Percentiles rank a stretch among this genome's conserved stretches.
phyloP scores from a whole-genome alignment of 1,284 basidiomycete species.

The Tylopilus microsporus region DNA sequence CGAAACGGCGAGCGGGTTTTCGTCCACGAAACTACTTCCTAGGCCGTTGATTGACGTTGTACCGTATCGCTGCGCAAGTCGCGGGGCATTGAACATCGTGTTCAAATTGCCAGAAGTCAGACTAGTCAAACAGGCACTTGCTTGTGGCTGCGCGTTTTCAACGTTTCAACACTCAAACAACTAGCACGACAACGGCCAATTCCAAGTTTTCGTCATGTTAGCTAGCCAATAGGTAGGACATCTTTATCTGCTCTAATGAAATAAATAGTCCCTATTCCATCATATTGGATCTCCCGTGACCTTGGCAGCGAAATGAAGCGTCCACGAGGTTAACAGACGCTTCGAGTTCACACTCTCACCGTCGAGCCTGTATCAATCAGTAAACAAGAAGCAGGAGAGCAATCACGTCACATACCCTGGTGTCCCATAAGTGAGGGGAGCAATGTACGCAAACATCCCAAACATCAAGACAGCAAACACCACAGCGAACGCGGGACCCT shows the following conservation, averaged over 20 bases:
- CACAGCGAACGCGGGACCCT: conserved; percentile 61
- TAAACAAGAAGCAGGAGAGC: conserved; percentile 8
- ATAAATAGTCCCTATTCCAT: conserved; percentile 10
- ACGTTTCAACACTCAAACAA: neutral
- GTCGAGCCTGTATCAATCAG: conserved; percentile 49
- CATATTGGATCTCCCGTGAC: conserved; percentile 39
- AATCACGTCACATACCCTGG: conserved; percentile 63
- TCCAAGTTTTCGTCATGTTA: conserved; percentile 7
- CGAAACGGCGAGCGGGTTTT: conserved; percentile 70
- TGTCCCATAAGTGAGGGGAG: conserved; percentile 88
- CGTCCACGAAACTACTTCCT: conserved; percentile 68
- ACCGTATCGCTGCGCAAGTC: conserved; percentile 62
- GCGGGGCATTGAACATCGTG: conserved; percentile 74
- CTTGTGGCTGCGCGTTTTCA: conserved; percentile 3
- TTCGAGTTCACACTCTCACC: conserved; percentile 70
- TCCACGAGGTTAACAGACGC: conserved; percentile 73
- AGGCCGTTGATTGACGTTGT: conserved; percentile 53
- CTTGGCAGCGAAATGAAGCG: conserved; percentile 79
- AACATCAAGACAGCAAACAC: conserved; percentile 60
- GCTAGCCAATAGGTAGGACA: conserved; percentile 24
- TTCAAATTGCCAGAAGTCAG: conserved; percentile 4
- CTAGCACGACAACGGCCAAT: neutral
- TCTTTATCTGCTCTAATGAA: conserved; percentile 16
- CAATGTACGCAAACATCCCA: conserved; percentile 67
- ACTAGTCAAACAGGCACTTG: conserved; percentile 15